Base-by-base conservation (phyloP, 108 stramenopile species). In the Schizochytrium sp. region DNA sequence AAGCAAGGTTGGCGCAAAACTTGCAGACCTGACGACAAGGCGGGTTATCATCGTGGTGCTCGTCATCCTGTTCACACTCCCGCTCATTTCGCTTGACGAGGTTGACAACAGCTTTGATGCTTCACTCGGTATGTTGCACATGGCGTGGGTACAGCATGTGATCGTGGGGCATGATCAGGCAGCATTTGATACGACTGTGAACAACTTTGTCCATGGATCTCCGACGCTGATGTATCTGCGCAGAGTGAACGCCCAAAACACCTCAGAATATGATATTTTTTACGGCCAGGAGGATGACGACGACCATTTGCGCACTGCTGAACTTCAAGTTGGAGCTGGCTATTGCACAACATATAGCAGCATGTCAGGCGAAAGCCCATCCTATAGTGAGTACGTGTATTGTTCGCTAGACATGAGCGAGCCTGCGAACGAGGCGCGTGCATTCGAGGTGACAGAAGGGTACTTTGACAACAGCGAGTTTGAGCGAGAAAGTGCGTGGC, bases 1-100 rank as follows among this genome's bases (percentile, higher is more conserved):
- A 91, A 92, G 91, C 63, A 93, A 92, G 10, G 92, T 94, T 55
- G 94, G 92, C 21, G 91, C 88, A 28, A 90, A 87, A 89, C 92
- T 94, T 90, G 92, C 94, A 5, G 94, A 94, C 57, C 87, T 89
- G 14, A 89, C 91, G 28, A 89, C 89, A 18, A 29, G 91, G 16
- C 55, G 88, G 29, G 88, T 91, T 44, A 89, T 91, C 21, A 44
- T 91, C 5, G 60, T 91, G 18, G 88, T 91, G n/a, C 63, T 91
- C 25, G 60, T 58, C 51, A 91, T 91, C 71, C 69, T 91, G 58
- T 72, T 87, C 58, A 45, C 89, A 10, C 76, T 91, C 55, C 91
- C 91, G 29, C 25, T 91, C 44, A 76, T 90, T 44, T 60, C 72
- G 47, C 48, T 47, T 5, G 59, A 87, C 19, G 60, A 57, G 41